phyloP scores from a whole-genome alignment of 345 rosid genomes.

The Hirschfeldia incana region DNA sequence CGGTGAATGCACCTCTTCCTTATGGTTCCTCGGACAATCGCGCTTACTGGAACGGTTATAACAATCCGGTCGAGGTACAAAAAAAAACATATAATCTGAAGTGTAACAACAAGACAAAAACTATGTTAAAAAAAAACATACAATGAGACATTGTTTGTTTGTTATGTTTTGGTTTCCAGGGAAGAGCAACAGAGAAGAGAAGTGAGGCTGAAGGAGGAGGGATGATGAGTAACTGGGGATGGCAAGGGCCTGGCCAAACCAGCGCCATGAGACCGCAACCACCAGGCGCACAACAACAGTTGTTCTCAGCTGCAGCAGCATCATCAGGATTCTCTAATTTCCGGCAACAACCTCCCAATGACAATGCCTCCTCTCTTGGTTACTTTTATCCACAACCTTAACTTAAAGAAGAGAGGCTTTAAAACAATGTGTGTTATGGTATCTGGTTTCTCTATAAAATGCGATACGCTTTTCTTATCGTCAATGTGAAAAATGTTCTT shows the following conservation, averaged over 20 bases:
- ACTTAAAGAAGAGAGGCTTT: background rate
- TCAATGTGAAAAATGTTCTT: background rate
- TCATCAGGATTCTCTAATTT: slow-evolving; percentile 49
- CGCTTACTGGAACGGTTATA: slow-evolving; percentile 37
- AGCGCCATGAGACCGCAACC: slow-evolving; percentile 28
- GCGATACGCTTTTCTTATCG: slow-evolving; percentile 13
- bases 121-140: background rate
- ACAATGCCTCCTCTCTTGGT: slow-evolving; percentile 29
- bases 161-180: slow-evolving; percentile 2
- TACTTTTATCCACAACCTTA: slow-evolving; percentile 39
- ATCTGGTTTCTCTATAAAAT: background rate
- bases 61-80: slow-evolving; percentile 31
- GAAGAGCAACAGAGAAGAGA: slow-evolving; percentile 33
- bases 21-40: slow-evolving; percentile 34
- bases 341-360: slow-evolving; percentile 35
- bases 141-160: background rate
- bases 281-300: slow-evolving; percentile 8
- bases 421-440: background rate
- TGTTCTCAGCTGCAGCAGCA: slow-evolving; percentile 44
- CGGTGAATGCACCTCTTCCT: slow-evolving; percentile 30
- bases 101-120: background rate
- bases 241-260: slow-evolving; percentile 34
- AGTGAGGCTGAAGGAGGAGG: slow-evolving; percentile 29
- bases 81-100: background rate
- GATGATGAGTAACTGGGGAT: slow-evolving; percentile 41